phyloP scores from a whole-genome alignment of 208 protist genomes.

The Crithidia thermophila region DNA sequence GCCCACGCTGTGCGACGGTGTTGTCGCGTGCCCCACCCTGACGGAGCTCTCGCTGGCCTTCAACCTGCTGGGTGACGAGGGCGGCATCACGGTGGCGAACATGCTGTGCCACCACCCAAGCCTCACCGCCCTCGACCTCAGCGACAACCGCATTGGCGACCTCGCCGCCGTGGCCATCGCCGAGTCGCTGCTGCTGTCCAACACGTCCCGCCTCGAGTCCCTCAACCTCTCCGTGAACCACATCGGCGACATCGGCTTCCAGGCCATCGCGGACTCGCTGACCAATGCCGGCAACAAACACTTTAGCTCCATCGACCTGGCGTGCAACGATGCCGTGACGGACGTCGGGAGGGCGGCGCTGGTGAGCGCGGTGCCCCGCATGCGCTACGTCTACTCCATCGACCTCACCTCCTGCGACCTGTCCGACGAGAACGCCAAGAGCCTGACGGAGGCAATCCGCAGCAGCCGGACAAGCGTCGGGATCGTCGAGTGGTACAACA shows the following conservation, averaged over 20 bases:
- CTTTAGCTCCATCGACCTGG: constrained; percentile 67
- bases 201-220: constrained; percentile 45
- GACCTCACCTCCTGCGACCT: constrained; percentile 83
- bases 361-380: constrained; percentile 35
- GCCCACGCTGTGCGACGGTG: constrained; percentile 77
- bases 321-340: constrained; percentile 69
- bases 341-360: constrained; percentile 56
- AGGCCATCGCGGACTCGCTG: constrained; percentile 74
- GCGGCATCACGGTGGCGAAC: constrained; percentile 53
- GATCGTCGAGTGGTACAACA: constrained; percentile 85
- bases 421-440: constrained; percentile 63
- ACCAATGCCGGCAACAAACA: constrained; percentile 48
- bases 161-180: constrained; percentile 69
- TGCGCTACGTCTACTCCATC: constrained; percentile 55
- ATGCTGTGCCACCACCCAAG: constrained; percentile 54
- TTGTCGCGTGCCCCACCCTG: constrained; percentile 53
- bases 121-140: constrained; percentile 70
- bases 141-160: constrained; percentile 84
- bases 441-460: constrained; percentile 48
- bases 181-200: constrained; percentile 52
- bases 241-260: constrained; percentile 74
- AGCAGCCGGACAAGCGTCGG: constrained; percentile 49
- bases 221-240: constrained; percentile 84
- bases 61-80: constrained; percentile 77
- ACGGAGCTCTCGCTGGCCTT: constrained; percentile 71